Evolutionary conservation across 73 alveolate species (phyloP).

Genomic region (Stentor coeruleus): DNA sequence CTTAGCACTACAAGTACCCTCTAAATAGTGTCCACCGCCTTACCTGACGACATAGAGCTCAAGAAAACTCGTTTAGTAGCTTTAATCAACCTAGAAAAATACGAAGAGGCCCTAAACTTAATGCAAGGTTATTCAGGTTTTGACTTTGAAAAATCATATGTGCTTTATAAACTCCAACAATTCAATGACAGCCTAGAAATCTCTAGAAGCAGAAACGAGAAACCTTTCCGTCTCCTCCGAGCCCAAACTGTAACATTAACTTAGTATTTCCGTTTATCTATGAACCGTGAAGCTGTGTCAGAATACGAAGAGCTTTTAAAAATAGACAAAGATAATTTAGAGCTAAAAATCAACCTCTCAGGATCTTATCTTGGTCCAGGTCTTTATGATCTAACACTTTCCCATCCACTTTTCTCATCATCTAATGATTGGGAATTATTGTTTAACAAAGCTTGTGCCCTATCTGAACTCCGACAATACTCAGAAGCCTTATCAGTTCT

Average conservation of each 20-base stretch:
- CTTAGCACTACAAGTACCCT: not conserved
- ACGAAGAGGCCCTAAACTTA: not conserved
- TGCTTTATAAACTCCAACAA: not conserved
- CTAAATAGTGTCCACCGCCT: not conserved
- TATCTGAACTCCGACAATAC: not conserved
- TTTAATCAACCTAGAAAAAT: not conserved
- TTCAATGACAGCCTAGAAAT: not conserved
- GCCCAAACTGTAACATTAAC: conserved; percentile 10
- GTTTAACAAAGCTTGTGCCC: not conserved
- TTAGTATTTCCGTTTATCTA: not conserved
- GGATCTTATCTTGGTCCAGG: not conserved
- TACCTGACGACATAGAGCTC: not conserved
- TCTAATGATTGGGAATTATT: not conserved
- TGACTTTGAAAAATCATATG: conserved; percentile 2
- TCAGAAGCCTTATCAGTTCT: conserved; percentile 1
- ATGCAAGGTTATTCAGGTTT: not conserved
- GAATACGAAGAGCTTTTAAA: conserved; percentile 21
- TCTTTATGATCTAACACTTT: not conserved
- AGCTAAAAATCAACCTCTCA: not conserved
- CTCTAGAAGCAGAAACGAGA: not conserved
- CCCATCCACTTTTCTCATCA: not conserved
- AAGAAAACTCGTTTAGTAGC: not conserved
- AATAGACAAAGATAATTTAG: not conserved
- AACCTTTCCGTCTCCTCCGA: conserved; percentile 9
- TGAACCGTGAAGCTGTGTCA: not conserved